These are phyloP conservation scores for Lantana camara DNA, from an alignment of 257 asterid genomes.

Conservation along the genomic window DNA sequence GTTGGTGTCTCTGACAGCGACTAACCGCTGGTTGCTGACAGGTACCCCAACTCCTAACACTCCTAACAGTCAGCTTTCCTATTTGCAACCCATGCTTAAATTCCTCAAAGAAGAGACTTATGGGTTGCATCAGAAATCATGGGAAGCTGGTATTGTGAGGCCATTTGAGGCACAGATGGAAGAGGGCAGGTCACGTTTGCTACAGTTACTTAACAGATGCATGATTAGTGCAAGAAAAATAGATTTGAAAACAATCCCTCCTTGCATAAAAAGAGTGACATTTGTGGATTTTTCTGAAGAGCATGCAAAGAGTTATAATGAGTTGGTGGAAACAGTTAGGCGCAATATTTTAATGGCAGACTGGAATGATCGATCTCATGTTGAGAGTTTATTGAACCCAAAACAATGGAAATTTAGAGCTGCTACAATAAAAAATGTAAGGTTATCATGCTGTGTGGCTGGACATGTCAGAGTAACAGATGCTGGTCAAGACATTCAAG, in stretches of 20 bases:
- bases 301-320: conserved; percentile 92
- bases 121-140: conserved; percentile 75
- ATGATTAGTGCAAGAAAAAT: conserved; percentile 95
- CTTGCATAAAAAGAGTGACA: conserved; percentile 79
- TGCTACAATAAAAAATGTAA: conserved; percentile 76
- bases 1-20: conserved; percentile 77
- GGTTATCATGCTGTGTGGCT: conserved; percentile 97
- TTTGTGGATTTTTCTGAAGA: conserved; percentile 73
- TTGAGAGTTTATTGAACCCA: conserved; percentile 92
- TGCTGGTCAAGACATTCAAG: conserved; percentile 98
- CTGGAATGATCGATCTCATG: conserved; percentile 98
- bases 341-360: conserved; percentile 94
- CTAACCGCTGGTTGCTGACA: conserved; percentile 95
- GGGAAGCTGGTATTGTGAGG: conserved; percentile 89
- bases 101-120: conserved; percentile 92
- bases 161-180: conserved; percentile 98
- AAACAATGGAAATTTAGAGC: conserved; percentile 96
- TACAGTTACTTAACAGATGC: conserved; percentile 84
- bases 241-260: conserved; percentile 87
- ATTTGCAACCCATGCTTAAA: conserved; percentile 88
- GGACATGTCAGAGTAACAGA: conserved; percentile 83
- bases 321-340: conserved; percentile 88
- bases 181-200: conserved; percentile 85
- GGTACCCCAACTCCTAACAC: conserved; percentile 98
- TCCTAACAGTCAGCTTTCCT: conserved; percentile 90